These are phyloP conservation scores for Pestalotiopsis sp. DNA, from an alignment of 2,329 filamentous ascomycete genomes.

Conservation along the genomic window DNA sequence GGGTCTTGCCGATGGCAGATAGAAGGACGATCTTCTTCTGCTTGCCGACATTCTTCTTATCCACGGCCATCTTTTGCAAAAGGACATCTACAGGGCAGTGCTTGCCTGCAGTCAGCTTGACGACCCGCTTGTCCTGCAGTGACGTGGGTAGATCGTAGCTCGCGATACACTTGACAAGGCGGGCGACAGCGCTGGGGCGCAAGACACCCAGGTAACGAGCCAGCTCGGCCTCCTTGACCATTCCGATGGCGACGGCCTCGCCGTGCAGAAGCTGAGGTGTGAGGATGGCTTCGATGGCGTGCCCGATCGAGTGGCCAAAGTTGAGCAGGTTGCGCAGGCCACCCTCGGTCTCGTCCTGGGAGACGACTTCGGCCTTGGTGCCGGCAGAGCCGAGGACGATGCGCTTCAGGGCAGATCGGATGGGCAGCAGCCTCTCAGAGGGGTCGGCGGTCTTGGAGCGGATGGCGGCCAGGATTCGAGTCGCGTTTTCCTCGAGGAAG, in stretches of 20 bases:
- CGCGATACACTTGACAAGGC: slow-evolving; percentile 89
- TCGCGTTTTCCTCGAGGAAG: slow-evolving; percentile 78
- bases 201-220: slow-evolving; percentile 86
- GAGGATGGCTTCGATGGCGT: slow-evolving; percentile 92
- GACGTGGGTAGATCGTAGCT: slow-evolving; percentile 89
- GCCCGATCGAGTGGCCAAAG: slow-evolving; percentile 96
- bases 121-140: slow-evolving; percentile 78
- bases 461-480: slow-evolving; percentile 72
- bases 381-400: slow-evolving; percentile 88
- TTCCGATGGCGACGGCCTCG: slow-evolving; percentile 94
- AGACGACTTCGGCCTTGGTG: slow-evolving; percentile 93
- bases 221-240: slow-evolving; percentile 96
- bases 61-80: slow-evolving; percentile 91
- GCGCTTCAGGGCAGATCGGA: slow-evolving; percentile 69
- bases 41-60: slow-evolving; percentile 96
- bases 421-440: slow-evolving; percentile 64
- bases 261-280: slow-evolving; percentile 95
- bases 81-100: slow-evolving; percentile 83
- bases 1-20: slow-evolving; percentile 82
- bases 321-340: slow-evolving; percentile 93
- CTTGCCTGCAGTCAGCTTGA: slow-evolving; percentile 81
- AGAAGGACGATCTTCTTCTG: slow-evolving; percentile 96
- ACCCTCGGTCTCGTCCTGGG: slow-evolving; percentile 89
- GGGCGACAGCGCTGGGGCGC: slow-evolving; percentile 82
- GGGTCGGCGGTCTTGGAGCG: slow-evolving; percentile 56